phyloP scores from a whole-genome alignment of 495 filamentous ascomycete species.

The Barbatosphaeria neglecta region DNA sequence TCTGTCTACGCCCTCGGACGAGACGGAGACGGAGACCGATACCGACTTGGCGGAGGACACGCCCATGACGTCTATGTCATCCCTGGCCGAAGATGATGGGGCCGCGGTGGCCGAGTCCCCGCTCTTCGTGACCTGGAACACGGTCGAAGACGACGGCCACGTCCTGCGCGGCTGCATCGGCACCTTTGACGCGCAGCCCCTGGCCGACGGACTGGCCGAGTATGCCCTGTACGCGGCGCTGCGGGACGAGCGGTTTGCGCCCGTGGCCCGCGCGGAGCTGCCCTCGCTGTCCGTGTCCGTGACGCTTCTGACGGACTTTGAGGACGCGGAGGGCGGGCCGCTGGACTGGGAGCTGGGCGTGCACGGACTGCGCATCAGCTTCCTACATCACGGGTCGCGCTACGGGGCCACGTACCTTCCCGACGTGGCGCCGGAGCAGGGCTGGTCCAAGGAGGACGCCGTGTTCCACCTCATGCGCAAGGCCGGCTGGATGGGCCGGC shows the following conservation, averaged over 20 bases:
- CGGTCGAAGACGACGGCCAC: constrained; percentile 38
- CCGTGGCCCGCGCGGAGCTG: constrained; percentile 58
- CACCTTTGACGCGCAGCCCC: constrained; percentile 73
- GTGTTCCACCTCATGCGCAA: constrained; percentile 85
- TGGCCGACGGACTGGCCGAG: constrained; percentile 57
- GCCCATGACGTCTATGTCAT: constrained; percentile 23
- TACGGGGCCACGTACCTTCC: constrained; percentile 84
- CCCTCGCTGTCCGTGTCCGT: constrained; percentile 56
- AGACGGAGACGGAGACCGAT: neutral
- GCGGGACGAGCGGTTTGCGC: constrained; percentile 73
- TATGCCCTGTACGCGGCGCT: constrained; percentile 88
- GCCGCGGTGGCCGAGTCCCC: constrained; percentile 38
- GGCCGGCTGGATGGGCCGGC: constrained; percentile 68
- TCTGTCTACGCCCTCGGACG: constrained; percentile 9
- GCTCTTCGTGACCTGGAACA: constrained; percentile 95
- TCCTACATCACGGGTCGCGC: constrained; percentile 52
- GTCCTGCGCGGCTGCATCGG: constrained; percentile 91
- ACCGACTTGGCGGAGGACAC: constrained; percentile 10
- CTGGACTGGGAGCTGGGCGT: constrained; percentile 79
- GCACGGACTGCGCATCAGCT: constrained; percentile 74
- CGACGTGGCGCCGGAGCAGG: constrained; percentile 83
- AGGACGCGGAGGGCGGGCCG: constrained; percentile 48
- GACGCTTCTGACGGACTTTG: constrained; percentile 68
- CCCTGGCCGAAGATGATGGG: constrained; percentile 5
- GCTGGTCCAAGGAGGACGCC: constrained; percentile 91